These are phyloP conservation scores for Racocetra persica DNA, from an alignment of 371 early-diverging fungal genomes.

Conservation along the genomic window DNA sequence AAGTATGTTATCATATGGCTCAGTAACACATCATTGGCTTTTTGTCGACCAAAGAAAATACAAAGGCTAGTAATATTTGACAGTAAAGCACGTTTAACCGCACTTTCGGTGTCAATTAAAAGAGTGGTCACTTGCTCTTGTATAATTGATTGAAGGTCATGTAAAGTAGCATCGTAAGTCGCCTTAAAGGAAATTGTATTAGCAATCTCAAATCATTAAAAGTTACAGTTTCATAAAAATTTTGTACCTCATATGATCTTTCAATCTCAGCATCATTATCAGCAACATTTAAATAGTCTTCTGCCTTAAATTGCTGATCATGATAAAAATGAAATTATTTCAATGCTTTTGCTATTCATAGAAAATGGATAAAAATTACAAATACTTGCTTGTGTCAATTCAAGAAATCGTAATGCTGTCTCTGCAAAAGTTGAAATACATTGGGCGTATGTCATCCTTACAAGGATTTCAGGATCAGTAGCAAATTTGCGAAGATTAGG, in stretches of 20 bases:
- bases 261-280: slow-evolving; percentile 66
- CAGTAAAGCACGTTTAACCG: slow-evolving; percentile 81
- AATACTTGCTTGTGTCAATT: slow-evolving; percentile 64
- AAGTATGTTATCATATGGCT: slow-evolving; percentile 95
- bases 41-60: slow-evolving; percentile 84
- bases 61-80: slow-evolving; percentile 79
- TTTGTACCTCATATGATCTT: slow-evolving; percentile 53
- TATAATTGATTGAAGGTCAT: slow-evolving; percentile 75
- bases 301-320: slow-evolving; percentile 63
- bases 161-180: slow-evolving; percentile 74
- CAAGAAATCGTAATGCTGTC: slow-evolving; percentile 75
- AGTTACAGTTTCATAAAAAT: not conserved
- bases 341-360: not conserved
- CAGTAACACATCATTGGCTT: slow-evolving; percentile 84
- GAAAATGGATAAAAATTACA: not conserved
- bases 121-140: slow-evolving; percentile 76
- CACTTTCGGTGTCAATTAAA: slow-evolving; percentile 73
- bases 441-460: slow-evolving; percentile 82
- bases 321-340: not conserved
- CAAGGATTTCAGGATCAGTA: slow-evolving; percentile 77
- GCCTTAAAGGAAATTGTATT: slow-evolving; percentile 53
- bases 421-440: slow-evolving; percentile 84
- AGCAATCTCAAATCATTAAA: not conserved
- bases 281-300: slow-evolving; percentile 58
- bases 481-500: slow-evolving; percentile 76